Evolutionary conservation across 73 alveolate genomes (phyloP).

Genomic region (Stentor coeruleus): DNA sequence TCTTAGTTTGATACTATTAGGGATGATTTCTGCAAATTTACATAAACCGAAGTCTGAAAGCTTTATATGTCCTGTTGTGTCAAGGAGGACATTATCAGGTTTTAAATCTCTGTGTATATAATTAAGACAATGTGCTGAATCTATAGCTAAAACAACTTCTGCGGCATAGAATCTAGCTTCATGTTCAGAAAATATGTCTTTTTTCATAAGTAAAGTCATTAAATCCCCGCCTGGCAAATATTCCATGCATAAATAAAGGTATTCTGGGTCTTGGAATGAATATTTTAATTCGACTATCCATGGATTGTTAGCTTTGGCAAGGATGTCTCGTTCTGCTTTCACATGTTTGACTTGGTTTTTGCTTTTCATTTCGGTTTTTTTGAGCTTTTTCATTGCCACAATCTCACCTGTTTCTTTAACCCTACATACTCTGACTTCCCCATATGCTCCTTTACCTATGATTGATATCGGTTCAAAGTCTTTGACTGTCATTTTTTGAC

Average conservation of each 20-base stretch:
- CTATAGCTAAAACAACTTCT: constrained; percentile 78
- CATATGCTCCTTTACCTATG: constrained; percentile 84
- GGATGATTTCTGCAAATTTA: constrained; percentile 48
- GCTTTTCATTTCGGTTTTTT: constrained; percentile 60
- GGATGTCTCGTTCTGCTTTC: constrained; percentile 77
- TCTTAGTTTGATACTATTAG: too few relatives aligned
- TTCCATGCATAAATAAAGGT: constrained; percentile 53
- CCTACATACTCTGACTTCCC: constrained; percentile 72
- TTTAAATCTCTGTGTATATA: constrained; percentile 82
- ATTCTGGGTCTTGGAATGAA: constrained; percentile 42
- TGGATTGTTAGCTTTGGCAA: constrained; percentile 50
- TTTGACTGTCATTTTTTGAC: too few relatives aligned
- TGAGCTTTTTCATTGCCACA: constrained; percentile 58
- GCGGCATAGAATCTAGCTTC: constrained; percentile 81
- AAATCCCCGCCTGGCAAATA: constrained; percentile 56
- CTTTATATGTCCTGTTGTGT: constrained; percentile 74
- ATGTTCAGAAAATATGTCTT: constrained; percentile 78
- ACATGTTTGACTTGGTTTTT: constrained; percentile 56
- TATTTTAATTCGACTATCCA: constrained; percentile 52
- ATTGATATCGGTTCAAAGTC: constrained; percentile 64
- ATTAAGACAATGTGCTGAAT: constrained; percentile 75
- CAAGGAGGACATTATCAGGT: constrained; percentile 75
- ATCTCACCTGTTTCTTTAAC: constrained; percentile 37
- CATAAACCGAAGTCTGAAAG: constrained; percentile 56
- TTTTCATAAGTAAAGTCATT: constrained; percentile 81